phyloP scores from a whole-genome alignment of 495 filamentous ascomycete species.

The Penicillium chermesinum region DNA sequence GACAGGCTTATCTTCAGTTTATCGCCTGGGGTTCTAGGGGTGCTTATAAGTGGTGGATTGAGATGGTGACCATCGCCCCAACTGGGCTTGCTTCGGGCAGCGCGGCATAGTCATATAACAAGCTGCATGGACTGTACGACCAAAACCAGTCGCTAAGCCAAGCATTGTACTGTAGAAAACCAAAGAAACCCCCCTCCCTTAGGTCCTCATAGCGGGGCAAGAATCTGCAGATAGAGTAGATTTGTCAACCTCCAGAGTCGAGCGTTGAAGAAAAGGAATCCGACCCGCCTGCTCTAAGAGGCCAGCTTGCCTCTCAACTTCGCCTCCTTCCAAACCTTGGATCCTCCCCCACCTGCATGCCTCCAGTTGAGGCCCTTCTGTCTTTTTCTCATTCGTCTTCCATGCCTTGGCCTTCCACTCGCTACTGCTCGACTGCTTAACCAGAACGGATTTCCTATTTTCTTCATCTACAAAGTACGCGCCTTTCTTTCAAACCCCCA shows the following conservation, averaged over 20 bases:
- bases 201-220: background rate
- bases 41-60: too few relatives aligned
- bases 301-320: conserved; percentile 35
- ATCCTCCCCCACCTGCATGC: conserved; percentile 7
- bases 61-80: too few relatives aligned
- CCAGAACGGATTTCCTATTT: background rate
- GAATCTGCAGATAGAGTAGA: background rate
- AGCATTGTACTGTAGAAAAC: background rate
- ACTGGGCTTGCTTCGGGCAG: too few relatives aligned
- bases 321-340: conserved; percentile 1
- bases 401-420: conserved; percentile 14
- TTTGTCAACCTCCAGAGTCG: background rate
- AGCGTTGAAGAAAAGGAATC: background rate
- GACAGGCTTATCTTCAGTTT: too few relatives aligned
- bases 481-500: conserved; percentile 2
- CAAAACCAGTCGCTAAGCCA: background rate
- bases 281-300: conserved; percentile 15
- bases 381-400: conserved; percentile 7
- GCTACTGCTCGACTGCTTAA: background rate
- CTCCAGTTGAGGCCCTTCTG: conserved; percentile 4
- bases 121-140: background rate
- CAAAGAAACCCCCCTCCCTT: background rate
- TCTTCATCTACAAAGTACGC: background rate
- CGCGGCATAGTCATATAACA: background rate
- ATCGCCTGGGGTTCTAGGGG: too few relatives aligned